Conservation (phyloP, 2,329 filamentous ascomycete genomes). For the Fusarium domesticum region DNA sequence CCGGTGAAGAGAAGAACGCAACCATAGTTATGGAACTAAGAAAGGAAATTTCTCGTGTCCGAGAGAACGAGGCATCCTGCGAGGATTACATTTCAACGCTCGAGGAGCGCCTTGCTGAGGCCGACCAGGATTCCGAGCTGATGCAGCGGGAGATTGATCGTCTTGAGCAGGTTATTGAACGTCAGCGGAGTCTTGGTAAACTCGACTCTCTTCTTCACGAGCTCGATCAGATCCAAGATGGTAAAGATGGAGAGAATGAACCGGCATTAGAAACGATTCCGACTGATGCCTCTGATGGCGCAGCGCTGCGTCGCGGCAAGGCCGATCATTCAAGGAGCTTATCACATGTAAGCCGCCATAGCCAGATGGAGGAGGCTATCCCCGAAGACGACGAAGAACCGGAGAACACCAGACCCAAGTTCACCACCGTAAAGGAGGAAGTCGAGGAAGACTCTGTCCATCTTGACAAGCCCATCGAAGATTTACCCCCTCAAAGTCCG, state of each 20-base stretch:
- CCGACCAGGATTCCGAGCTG: constrained; percentile 90
- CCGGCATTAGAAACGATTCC: constrained; percentile 30
- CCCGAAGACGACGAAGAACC: constrained; percentile 50
- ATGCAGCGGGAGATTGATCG: constrained; percentile 97
- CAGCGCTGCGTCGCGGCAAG: constrained; percentile 42
- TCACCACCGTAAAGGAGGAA: constrained; percentile 37
- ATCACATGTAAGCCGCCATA: constrained; percentile 53
- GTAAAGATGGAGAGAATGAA: constrained; percentile 39
- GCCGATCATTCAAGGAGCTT: constrained; percentile 53
- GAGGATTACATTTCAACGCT: constrained; percentile 98
- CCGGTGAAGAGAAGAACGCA: constrained; percentile 88
- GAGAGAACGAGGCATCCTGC: constrained; percentile 84
- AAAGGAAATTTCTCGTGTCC: constrained; percentile 82
- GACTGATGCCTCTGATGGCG: constrained; percentile 37
- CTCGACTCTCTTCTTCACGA: constrained; percentile 90
- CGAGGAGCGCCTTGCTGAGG: constrained; percentile 90
- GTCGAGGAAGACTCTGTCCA: constrained; percentile 21
- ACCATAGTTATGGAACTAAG: constrained; percentile 81
- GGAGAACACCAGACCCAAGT: constrained; percentile 26
- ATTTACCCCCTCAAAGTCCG: constrained; percentile 56
- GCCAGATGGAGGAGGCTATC: constrained; percentile 53
- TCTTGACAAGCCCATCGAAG: constrained; percentile 15
- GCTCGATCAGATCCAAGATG: constrained; percentile 72
- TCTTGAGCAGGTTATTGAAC: constrained; percentile 90
- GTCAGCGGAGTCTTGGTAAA: constrained; percentile 91